These are phyloP conservation scores for Brettanomyces anomalus DNA, from an alignment of 805 yeast genomes.

Conservation along the genomic window DNA sequence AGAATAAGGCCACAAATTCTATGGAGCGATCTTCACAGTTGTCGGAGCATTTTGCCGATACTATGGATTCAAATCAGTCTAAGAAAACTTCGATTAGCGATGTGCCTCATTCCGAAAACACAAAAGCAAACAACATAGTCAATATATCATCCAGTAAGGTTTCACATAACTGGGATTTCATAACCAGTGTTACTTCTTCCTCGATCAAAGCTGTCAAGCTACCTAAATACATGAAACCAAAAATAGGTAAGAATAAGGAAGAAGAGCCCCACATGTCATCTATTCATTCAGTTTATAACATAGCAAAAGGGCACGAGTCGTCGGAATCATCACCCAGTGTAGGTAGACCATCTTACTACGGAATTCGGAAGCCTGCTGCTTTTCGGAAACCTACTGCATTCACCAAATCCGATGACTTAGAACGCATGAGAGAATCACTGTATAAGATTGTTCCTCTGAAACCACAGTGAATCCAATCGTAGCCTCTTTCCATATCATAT, in stretches of 20 bases:
- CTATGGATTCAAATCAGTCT: too few relatives aligned
- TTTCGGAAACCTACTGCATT: constrained; percentile 23
- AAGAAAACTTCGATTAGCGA: too few relatives aligned
- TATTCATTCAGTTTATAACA: constrained; percentile 2
- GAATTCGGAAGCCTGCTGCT: constrained; percentile 25
- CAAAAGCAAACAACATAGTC: too few relatives aligned
- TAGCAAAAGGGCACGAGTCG: neutral
- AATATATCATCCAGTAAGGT: too few relatives aligned
- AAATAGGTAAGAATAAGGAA: constrained; percentile 1
- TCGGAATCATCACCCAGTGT: too few relatives aligned
- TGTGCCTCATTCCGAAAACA: too few relatives aligned
- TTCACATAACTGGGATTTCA: neutral
- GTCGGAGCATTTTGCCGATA: too few relatives aligned
- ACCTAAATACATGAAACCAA: constrained; percentile 26
- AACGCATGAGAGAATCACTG: neutral
- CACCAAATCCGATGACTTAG: neutral
- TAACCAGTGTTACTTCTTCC: constrained; percentile 1
- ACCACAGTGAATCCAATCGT: neutral
- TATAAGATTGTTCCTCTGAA: constrained; percentile 1
- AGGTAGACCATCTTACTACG: constrained; percentile 1
- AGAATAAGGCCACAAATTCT: too few relatives aligned
- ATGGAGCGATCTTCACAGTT: too few relatives aligned
- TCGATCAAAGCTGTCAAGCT: constrained; percentile 17
- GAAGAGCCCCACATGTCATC: constrained; percentile 6
- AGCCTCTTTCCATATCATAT: neutral